Conservation (phyloP, 176 grass and related monocot species). For the Pontederia paniculata region DNA sequence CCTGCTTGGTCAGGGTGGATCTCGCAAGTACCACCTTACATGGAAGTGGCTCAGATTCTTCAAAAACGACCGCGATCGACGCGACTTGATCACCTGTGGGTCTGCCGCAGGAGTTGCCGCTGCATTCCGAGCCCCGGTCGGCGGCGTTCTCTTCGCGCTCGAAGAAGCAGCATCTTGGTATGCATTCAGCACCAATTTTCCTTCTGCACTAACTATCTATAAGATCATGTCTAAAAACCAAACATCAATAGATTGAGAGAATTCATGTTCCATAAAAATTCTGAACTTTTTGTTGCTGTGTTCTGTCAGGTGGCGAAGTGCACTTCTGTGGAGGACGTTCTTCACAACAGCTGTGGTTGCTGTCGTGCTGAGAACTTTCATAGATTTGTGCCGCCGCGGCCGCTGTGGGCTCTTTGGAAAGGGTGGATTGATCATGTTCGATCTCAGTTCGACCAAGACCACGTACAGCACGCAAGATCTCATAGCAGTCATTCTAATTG, state of each 20-base stretch:
- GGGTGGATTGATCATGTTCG: slow-evolving; percentile 70
- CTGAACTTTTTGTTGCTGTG: not conserved
- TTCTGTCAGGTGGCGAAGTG: slow-evolving; percentile 52
- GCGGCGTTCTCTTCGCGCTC: slow-evolving; percentile 59
- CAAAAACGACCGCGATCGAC: slow-evolving; percentile 57
- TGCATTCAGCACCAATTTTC: not conserved
- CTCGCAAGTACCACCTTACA: slow-evolving; percentile 42
- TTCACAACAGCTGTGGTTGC: slow-evolving; percentile 52
- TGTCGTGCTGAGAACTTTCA: slow-evolving; percentile 37
- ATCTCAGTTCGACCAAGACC: slow-evolving; percentile 33
- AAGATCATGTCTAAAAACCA: not conserved
- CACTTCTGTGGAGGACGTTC: slow-evolving; percentile 67
- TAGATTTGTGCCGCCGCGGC: slow-evolving; percentile 48
- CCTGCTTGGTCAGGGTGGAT: slow-evolving; percentile 49
- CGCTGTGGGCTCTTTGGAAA: slow-evolving; percentile 58
- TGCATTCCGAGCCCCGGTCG: slow-evolving; percentile 52
- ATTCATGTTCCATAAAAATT: too few relatives aligned
- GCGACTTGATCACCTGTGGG: slow-evolving; percentile 64
- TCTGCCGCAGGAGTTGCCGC: slow-evolving; percentile 58
- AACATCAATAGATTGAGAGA: not conserved
- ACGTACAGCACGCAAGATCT: slow-evolving; percentile 30
- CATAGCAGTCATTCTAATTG: slow-evolving; percentile 19
- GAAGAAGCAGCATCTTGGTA: slow-evolving; percentile 77
- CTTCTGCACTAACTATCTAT: too few relatives aligned
- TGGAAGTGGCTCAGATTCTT: slow-evolving; percentile 66